Base-by-base conservation (phyloP, 192 early-diverging fungal species). In the Spizellomyces punctatus region DNA sequence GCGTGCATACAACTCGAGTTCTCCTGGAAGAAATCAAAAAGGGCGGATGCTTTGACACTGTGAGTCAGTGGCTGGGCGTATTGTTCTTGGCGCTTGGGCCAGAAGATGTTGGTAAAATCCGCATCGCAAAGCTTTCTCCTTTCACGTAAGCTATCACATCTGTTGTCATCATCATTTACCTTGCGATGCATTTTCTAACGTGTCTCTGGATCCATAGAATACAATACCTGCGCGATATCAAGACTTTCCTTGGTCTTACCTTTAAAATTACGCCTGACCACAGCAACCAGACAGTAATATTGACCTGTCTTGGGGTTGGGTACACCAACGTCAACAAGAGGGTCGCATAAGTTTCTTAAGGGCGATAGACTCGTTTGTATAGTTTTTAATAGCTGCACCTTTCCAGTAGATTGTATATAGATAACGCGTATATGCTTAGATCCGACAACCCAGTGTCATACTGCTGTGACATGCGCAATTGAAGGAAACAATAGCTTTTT, bases 211-310 rank as follows among this genome's bases (percentile, higher is more conserved):
- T 6, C 41, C 44, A 14, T 50, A 92, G 88, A n/a, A 91, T 98
- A 61, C 95, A 98, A 84, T 93, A 89, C 69, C 73, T 99, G 62
- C 88, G 97, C 42, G 97, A 99, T 78, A 73, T 99, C 49, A 86
- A 91, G 73, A 82, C 87, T 56, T 95, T 98, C 75, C 92, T 99
- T 78, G 94, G 92, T 46, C 89, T 91, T 10, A 90, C 89, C 4
- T 98, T 98, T 85, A 99, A 96, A 81, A 90, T 99, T 63, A 88
- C 85, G 79, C 88, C 89, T 2, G 94, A 96, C 57, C 83, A 88
- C 27, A 81, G 85, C 65, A 86, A 84, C 6, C 85, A 88, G 66
- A 88, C 88, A 1, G 83, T 94, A 16, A 66, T 95, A 42, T 80
- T 97, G 82, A 91, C 95, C 4, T 93, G 92, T 76, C 84, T 99